Base-by-base conservation (phyloP, 257 asterid species). In the Fraxinus excelsior region DNA sequence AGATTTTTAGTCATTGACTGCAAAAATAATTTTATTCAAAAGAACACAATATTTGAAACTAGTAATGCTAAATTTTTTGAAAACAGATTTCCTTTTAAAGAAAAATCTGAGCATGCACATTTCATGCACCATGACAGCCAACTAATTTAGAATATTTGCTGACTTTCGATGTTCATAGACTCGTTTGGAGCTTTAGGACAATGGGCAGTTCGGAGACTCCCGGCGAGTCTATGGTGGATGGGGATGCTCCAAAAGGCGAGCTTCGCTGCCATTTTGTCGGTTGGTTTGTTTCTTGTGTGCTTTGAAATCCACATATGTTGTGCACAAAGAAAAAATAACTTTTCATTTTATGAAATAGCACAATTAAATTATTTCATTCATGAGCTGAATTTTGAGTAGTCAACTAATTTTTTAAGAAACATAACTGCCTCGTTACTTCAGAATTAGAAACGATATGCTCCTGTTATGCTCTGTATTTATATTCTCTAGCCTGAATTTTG, bases 221-320 rank as follows among this genome's bases (percentile, higher is more conserved):
- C 9, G 92, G 92, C 13, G 32, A 75, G 65, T 91, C 99, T 93
- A 96, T 72, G 97, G 97, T 4, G 99, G 99, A 4, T 96, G 99
- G 99, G n/a, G 99, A 96, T 90, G 74, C 42, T 58, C 83, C 91
- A 0, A 3, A 14, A 2, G 13, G n/a, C 0, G 94, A 96, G 88
- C 98, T 96, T 40, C 93, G 99, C 0, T 97, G 99, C 49, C 99
- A 96, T 80, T 96, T 96, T 82, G 99, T 96, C 51, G 99, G 99
- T 95, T 34, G 2, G 91, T 83, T 67, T 53, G 14, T 62, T n/a
- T 49, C n/a, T 49, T 49, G 7, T 3, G 5, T 49, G 58, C 58
- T 49, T 7, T 53, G 64, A 53, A 18, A 53, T 53, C n/a, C 3
- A n/a, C 25, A 5, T 18, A 18, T 19, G 64, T 53, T 53, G 3